Base-by-base conservation (phyloP, 2,329 filamentous ascomycete species). In the Blastomyces parvus region DNA sequence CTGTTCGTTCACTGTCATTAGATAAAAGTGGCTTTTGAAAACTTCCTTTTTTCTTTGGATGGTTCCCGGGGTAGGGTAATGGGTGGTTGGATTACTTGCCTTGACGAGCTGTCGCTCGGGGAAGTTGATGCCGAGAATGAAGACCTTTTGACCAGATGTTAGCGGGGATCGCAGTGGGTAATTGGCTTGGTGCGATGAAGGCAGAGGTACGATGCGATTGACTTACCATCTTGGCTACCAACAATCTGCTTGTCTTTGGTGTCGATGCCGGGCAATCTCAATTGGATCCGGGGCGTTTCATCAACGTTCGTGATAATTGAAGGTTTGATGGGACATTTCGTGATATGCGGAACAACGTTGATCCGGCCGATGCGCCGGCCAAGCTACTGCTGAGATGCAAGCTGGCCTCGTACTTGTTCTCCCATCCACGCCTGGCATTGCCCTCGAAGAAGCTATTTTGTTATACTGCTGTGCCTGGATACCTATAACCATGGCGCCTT, bases 41-140 rank as follows among this genome's bases (percentile, higher is more conserved):
- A 44, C 2, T 7, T 44, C 1, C 7, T 6, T 44, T 44, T 44
- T 7, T 19, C 8, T 6, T 57, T 38, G 19, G 9, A 27, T 22
- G 2, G 8, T 52, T n/a, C 5, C 48, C 8, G 33, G 25, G 19
- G 58, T 8, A 44, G 61, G 25, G n/a, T 13, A 33, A 17, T 40
- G 30, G 8, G 61, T 8, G 13, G 30, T 40, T 53, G 42, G 42
- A 8, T 44, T 62, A 52, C 60, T 75, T 85, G 90, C 91, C 82
- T 89, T 88, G 74, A 97, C 88, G 73, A 97, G 84, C 77, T 88
- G 87, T 71, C 81, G 79, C 79, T 96, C 92, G 70, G 85, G 80
- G 81, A 97, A 97, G 80, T 89, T 92, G 80, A 90, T 82, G 71
- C 90, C 90, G 73, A 93, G 83, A 72, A 97, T 87, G 81, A 94